Evolutionary conservation across 2,329 filamentous ascomycete genomes (phyloP).

Genomic region (Orbilia javanica): DNA sequence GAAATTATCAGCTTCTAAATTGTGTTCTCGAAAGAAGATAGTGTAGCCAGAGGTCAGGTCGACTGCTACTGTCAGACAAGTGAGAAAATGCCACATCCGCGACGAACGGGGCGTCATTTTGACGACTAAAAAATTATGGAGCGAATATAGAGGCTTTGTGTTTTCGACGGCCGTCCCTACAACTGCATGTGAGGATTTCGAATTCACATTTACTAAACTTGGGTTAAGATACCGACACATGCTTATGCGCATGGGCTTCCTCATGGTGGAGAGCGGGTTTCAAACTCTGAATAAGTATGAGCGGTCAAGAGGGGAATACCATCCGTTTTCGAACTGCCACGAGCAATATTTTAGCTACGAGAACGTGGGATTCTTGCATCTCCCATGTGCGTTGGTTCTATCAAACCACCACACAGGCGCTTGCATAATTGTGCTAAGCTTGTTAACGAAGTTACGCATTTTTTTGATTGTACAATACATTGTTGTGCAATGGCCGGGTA

Average conservation of each 20-base stretch:
- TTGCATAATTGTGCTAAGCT: no score
- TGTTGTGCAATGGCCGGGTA: no score
- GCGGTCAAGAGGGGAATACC: slow-evolving; percentile 34
- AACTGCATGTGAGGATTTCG: not conserved
- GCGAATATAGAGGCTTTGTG: not conserved
- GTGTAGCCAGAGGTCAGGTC: slow-evolving; percentile 2
- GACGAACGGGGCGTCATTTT: not conserved
- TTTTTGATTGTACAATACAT: no score
- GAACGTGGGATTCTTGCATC: no score
- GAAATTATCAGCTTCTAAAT: slow-evolving; percentile 20
- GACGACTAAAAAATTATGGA: not conserved
- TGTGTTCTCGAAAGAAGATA: slow-evolving; percentile 34
- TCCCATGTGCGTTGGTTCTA: not conserved
- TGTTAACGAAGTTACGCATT: no score
- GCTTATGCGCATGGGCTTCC: no score
- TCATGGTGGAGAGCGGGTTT: not conserved
- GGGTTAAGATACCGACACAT: not conserved
- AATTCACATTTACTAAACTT: not conserved
- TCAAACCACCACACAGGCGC: not conserved
- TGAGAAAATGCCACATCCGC: not conserved
- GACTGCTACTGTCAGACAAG: not conserved
- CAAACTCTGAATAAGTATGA: slow-evolving; percentile 5
- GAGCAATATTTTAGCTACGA: slow-evolving; percentile 7
- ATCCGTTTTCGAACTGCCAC: slow-evolving; percentile 16
- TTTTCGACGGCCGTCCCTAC: no score